Conservation (phyloP, 2,329 filamentous ascomycete species). For the Fonsecaea multimorphosa region DNA sequence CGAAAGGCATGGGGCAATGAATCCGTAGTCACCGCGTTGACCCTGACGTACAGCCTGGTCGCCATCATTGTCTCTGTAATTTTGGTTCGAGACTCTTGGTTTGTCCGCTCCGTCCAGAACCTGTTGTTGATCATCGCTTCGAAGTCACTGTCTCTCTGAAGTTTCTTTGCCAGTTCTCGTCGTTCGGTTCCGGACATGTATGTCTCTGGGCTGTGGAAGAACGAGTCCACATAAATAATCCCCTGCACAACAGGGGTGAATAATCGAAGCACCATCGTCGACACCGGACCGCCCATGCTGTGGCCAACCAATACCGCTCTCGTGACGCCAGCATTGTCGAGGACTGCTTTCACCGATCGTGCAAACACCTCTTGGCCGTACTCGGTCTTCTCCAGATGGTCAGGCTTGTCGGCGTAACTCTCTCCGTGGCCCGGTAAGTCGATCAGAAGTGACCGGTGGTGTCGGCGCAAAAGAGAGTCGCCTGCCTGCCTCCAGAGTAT, state of each 20-base stretch:
- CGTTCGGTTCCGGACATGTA: constrained; percentile 6
- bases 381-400: too few species aligned
- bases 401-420: constrained; percentile 11
- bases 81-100: background rate
- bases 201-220: constrained; percentile 28
- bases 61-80: constrained; percentile 18
- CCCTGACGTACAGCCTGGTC: constrained; percentile 13
- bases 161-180: background rate
- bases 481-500: constrained; percentile 20
- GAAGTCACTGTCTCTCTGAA: constrained; percentile 6
- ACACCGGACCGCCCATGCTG: constrained; percentile 26
- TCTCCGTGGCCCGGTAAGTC: constrained; percentile 25
- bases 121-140: background rate
- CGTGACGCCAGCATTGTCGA: constrained; percentile 1
- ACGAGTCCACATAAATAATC: constrained; percentile 27
- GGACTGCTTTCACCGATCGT: background rate
- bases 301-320: constrained; percentile 20
- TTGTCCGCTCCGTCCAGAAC: background rate
- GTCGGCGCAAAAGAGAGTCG: constrained; percentile 3
- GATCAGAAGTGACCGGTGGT: constrained; percentile 14
- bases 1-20: constrained; percentile 9
- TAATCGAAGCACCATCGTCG: constrained; percentile 24
- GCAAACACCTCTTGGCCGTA: constrained; percentile 20
- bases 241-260: constrained; percentile 1
- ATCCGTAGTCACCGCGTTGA: constrained; percentile 24